Percentiles rank a stretch among this genome's conserved stretches.
These are phyloP conservation scores for Naganishia vaughanmartiniae DNA, from an alignment of 768 basidiomycete species.

Conservation along the genomic window DNA sequence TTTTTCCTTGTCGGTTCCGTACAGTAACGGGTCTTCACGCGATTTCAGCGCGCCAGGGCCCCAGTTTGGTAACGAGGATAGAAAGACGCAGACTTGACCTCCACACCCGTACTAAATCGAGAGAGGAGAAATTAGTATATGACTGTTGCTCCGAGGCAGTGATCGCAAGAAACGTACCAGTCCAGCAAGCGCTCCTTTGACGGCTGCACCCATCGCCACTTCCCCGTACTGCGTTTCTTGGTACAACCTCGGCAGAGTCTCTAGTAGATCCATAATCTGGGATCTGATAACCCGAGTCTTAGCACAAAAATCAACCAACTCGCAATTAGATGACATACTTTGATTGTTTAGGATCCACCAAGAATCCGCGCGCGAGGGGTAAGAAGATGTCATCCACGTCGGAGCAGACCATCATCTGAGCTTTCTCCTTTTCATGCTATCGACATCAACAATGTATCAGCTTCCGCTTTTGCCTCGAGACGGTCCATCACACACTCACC, in stretches of 20 bases:
- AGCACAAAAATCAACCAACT: not conserved
- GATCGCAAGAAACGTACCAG: conserved; percentile 58
- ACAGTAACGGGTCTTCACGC: conserved; percentile 63
- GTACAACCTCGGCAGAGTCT: conserved; percentile 65
- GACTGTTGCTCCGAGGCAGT: not conserved
- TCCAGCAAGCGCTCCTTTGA: conserved; percentile 68
- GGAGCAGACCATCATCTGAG: conserved; percentile 73
- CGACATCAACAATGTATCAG: not conserved
- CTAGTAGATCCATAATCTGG: conserved; percentile 66
- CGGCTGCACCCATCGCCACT: conserved; percentile 73
- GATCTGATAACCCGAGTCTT: conserved; percentile 54
- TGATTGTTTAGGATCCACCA: conserved; percentile 70
- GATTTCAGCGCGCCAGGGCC: conserved; percentile 70
- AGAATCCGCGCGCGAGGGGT: conserved; percentile 68
- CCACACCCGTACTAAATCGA: conserved; percentile 54
- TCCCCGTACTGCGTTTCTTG: conserved; percentile 57
- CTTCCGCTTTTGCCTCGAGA: no score
- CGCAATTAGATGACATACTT: conserved; percentile 57
- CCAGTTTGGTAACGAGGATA: conserved; percentile 65
- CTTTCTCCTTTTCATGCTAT: conserved; percentile 55
- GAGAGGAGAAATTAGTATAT: conserved; percentile 8
- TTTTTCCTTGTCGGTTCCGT: conserved; percentile 83
- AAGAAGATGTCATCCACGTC: conserved; percentile 92
- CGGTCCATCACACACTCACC: conserved; percentile 51
- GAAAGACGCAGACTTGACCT: conserved; percentile 74